Base-by-base conservation (phyloP, 2,329 filamentous ascomycete genomes). In the Nemania diffusa region DNA sequence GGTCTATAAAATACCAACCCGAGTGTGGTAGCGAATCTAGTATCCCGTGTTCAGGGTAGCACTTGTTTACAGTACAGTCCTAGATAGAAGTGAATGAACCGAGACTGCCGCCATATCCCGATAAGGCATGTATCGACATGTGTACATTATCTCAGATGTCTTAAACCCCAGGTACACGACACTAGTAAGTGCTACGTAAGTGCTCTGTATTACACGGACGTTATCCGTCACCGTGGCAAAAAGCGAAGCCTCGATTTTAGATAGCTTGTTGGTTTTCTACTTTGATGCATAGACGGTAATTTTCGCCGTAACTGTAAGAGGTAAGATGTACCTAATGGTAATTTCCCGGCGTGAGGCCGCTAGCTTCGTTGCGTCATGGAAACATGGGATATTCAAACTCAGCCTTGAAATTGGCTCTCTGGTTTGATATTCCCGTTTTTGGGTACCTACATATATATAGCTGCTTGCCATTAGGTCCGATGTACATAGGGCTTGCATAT, bases 101-200 rank as follows among this genome's bases (percentile, higher is more conserved):
- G 51, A 67, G 59, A 57, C 56, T 63, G 60, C 59, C 56, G 67
- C 64, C 51, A 34, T 57, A 64, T 60, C 63, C 55, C 59, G 37
- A 69, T 57, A 44, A 57, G 48, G 62, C 32, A 57, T 48, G 40
- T 22, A 57, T 62, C 48, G 50, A 58, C 42, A 40, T 32, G 15
- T 17, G 15, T 40, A 11, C 37, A 11, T 15, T 40, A 40, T 17
- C 37, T 34, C 32, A 60, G 27, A 29, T 55, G 50, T 44, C 37
- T 53, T 29, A 44, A 3, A 29, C 11, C 34, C n/a, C 27, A 50
- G 29, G 13, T 50, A 27, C 4, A 50, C 17, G 15, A 32, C n/a
- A 40, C 44, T 13, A 58, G 26, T 29, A 55, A 24, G 20, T 20
- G 27, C 34, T 34, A 50, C 27, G 24, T 8, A 48, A 5, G 40